Evolutionary conservation across 768 basidiomycete genomes (phyloP), one percentile per base, ranked within the genome.

Genomic region (Hydnum rufescens): DNA sequence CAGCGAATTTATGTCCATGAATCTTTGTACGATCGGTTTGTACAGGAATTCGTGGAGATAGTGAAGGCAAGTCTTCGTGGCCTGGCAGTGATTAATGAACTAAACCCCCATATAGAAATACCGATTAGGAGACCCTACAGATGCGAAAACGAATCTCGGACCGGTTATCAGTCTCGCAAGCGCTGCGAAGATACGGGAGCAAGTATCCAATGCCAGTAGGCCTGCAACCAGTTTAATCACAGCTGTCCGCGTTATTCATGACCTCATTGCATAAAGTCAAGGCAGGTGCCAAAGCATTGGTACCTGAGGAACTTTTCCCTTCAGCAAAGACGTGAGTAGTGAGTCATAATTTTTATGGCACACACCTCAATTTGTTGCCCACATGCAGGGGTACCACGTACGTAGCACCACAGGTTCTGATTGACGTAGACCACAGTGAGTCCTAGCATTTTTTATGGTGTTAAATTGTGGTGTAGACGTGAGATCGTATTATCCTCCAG

Each of bases 1-100:
- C 59, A 88, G 82, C 75, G 93, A 18, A 88, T 99, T 39, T 97
- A 97, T 64, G 93, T 96, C 26, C 87, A 96, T 62, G 80, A 86
- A 60, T 69, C 73, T 0, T 61, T 92, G 2, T 95, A 78, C 61
- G 86, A 89, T 51, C 62, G 67, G 1, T 96, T 99, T 56, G 77
- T 96, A 2, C 63, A 71, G 8, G 72, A 75, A 60, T 83, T 78
- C 51, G 83, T 78, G 2, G 76, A 79, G 4, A 63, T 80, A 19
- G 78, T 80, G 51, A 84, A 88, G 73, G 84, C 78, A 42, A 34
- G 64, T 61, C 22, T 0, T n/a, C n/a, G 18, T 28, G 5, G 23
- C 44, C 3, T 49, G 30, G 34, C 34, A 42, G 19, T 32, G 22
- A 26, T 42, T 32, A 4, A 39, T 32, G 43, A 32, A 18, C 16